Conservation (phyloP, 192 early-diverging fungal genomes). For the Umbelopsis sp. region DNA sequence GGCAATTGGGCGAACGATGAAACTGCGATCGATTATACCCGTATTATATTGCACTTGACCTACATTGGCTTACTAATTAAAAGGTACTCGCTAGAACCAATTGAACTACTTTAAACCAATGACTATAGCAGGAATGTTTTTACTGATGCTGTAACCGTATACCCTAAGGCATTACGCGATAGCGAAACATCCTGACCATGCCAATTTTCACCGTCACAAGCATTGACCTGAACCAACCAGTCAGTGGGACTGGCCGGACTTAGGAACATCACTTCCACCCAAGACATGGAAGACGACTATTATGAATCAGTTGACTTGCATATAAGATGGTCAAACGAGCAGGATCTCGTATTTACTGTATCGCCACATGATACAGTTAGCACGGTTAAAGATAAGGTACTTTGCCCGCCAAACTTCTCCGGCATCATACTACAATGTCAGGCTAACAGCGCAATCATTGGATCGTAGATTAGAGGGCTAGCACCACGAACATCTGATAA, state of each 20-base stretch:
- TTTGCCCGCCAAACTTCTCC: neutral
- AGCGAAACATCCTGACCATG: too few relatives aligned
- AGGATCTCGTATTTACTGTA: conserved; percentile 36
- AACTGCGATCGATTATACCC: neutral
- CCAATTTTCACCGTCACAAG: conserved; percentile 5
- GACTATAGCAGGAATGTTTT: too few relatives aligned
- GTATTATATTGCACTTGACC: too few relatives aligned
- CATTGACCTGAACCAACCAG: neutral
- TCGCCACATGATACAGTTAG: conserved; percentile 37
- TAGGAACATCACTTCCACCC: neutral
- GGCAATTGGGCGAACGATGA: neutral
- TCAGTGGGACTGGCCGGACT: too few relatives aligned
- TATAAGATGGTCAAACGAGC: conserved; percentile 42
- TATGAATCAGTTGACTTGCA: conserved; percentile 34
- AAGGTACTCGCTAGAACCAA: too few relatives aligned
- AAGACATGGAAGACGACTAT: conserved; percentile 10
- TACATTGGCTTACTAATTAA: too few relatives aligned
- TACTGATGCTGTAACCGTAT: too few relatives aligned
- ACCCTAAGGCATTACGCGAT: too few relatives aligned
- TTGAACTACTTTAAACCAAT: too few relatives aligned
- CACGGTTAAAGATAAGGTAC: conserved; percentile 50
- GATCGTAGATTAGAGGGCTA: conserved; percentile 42
- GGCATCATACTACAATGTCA: neutral
- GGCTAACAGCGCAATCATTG: neutral
- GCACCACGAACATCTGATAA: conserved; percentile 36